These are phyloP conservation scores for Phragmites australis DNA, from an alignment of 176 grass and related monocot species.

Conservation along the genomic window DNA sequence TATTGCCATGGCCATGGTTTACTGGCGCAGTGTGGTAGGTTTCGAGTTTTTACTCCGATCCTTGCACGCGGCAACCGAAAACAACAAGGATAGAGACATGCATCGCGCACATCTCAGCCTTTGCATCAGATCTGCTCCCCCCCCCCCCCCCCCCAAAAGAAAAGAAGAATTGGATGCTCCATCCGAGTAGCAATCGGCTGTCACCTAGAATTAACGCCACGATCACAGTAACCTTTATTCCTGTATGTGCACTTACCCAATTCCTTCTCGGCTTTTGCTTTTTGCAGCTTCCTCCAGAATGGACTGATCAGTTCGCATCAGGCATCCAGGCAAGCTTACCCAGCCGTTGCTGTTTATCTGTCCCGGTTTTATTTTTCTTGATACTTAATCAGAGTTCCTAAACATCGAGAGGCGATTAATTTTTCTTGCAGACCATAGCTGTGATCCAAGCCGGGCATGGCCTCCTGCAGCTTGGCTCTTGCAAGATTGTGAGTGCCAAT, in stretches of 20 bases:
- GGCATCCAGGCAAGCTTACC: constrained; percentile 75
- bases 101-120: constrained; percentile 18
- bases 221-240: constrained; percentile 57
- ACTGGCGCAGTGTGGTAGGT: neutral
- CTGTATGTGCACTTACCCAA: constrained; percentile 10
- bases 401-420: neutral
- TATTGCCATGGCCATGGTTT: neutral
- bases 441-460: constrained; percentile 99
- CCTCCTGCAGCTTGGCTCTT: constrained; percentile 91
- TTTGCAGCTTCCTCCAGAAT: constrained; percentile 97
- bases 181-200: neutral
- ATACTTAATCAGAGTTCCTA: neutral
- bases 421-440: constrained; percentile 74
- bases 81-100: neutral
- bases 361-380: neutral
- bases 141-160: constrained; percentile 29
- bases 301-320: constrained; percentile 95
- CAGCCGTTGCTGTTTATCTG: neutral
- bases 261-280: constrained; percentile 33
- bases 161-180: constrained; percentile 49
- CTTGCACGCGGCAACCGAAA: neutral
- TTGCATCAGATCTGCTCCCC: constrained; percentile 44
- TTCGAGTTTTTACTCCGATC: constrained; percentile 1
- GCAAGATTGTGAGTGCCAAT: constrained; percentile 88
- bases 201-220: constrained; percentile 33